Percentiles rank a stretch among this genome's conserved stretches.
Evolutionary conservation across 2,329 filamentous ascomycete species (phyloP).

Genomic region (Pseudopithomyces maydicus): DNA sequence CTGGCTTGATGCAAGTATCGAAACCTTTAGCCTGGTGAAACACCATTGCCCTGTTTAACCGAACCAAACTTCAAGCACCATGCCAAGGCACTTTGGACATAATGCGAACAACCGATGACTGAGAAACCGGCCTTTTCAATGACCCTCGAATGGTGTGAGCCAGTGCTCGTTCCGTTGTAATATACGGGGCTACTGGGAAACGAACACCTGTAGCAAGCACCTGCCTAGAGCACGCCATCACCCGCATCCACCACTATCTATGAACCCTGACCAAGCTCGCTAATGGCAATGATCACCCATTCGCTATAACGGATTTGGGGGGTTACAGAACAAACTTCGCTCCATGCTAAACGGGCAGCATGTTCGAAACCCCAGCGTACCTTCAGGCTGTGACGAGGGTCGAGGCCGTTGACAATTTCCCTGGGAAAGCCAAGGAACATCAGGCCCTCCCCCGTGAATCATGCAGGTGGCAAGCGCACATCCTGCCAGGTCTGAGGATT

Average conservation of each 20-base stretch:
- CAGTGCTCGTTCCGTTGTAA: neutral
- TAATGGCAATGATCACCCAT: neutral
- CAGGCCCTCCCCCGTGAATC: neutral
- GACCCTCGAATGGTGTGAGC: neutral
- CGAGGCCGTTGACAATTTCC: neutral
- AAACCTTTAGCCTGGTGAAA: neutral
- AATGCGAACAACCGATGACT: neutral
- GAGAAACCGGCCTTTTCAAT: neutral
- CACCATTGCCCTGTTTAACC: neutral
- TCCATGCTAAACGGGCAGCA: slow-evolving; percentile 1
- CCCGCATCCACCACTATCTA: neutral
- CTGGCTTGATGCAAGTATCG: neutral
- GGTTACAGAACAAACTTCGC: slow-evolving; percentile 3
- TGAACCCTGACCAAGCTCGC: neutral
- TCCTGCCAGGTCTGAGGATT: neutral
- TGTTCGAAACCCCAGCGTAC: neutral
- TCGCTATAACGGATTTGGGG: neutral
- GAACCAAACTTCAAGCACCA: neutral
- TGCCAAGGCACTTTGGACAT: neutral
- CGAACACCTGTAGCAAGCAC: neutral
- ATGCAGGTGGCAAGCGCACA: neutral
- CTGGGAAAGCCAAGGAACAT: neutral
- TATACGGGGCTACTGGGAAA: neutral
- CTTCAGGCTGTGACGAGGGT: neutral
- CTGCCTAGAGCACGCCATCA: neutral